These are phyloP conservation scores for Eucalyptus polybractea DNA, from an alignment of 345 rosid genomes.

Conservation along the genomic window DNA sequence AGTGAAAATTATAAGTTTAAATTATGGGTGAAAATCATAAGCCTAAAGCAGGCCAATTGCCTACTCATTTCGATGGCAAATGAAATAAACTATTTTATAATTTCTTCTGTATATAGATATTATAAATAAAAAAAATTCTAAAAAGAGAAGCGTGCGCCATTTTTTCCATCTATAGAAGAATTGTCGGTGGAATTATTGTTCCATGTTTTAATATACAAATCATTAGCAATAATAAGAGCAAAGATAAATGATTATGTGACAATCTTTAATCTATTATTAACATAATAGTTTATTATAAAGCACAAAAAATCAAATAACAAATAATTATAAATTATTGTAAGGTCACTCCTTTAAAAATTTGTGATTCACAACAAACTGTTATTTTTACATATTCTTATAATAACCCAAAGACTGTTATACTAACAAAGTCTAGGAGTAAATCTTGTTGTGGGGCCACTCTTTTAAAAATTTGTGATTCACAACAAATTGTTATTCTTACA, in stretches of 20 bases:
- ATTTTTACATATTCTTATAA: too few relatives aligned
- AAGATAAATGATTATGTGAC: accelerated
- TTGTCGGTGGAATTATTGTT: background rate
- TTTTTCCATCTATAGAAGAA: background rate
- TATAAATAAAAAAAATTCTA: background rate
- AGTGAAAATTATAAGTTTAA: background rate
- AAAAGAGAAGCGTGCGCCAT: accelerated
- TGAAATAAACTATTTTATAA: too few relatives aligned
- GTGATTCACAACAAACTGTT: too few relatives aligned
- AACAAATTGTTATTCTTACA: too few relatives aligned
- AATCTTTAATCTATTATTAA: too few relatives aligned
- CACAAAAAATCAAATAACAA: too few relatives aligned
- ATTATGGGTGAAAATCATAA: background rate
- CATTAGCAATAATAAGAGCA: background rate
- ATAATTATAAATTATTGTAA: accelerated
- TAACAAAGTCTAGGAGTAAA: too few relatives aligned
- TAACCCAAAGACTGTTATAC: too few relatives aligned
- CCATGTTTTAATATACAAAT: background rate
- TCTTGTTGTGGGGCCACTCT: too few relatives aligned
- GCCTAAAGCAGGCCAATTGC: background rate
- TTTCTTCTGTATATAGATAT: background rate
- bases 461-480: too few relatives aligned
- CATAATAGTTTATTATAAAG: accelerated
- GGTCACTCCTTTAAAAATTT: too few relatives aligned
- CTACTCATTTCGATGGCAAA: background rate